Percentiles rank a stretch among this genome's conserved stretches.
Conservation (phyloP, 345 rosid species). For the Populus simonii region DNA sequence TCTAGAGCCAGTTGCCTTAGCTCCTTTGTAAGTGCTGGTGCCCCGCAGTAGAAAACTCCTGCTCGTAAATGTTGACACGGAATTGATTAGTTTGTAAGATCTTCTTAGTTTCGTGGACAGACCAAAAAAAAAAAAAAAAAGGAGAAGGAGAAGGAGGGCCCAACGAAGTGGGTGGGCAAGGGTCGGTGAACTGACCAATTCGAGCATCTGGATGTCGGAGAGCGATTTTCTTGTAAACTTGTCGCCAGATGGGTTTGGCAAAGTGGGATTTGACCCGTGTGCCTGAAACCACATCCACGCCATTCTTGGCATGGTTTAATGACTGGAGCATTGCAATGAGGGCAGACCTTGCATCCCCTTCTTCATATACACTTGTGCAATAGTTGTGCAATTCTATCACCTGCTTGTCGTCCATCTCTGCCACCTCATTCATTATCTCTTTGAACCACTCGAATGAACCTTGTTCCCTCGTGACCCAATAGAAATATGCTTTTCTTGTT, state of each 20-base stretch:
- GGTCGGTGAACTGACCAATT: slow-evolving; percentile 51
- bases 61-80: slow-evolving; percentile 16
- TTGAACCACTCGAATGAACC: slow-evolving; percentile 97
- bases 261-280: slow-evolving; percentile 84
- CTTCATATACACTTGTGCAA: slow-evolving; percentile 91
- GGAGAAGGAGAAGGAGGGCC: background rate
- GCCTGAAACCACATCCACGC: slow-evolving; percentile 83
- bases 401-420: slow-evolving; percentile 64
- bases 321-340: slow-evolving; percentile 87
- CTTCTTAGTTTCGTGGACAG: background rate
- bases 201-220: slow-evolving; percentile 52
- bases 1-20: slow-evolving; percentile 60
- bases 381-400: slow-evolving; percentile 81
- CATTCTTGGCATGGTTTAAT: slow-evolving; percentile 75
- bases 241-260: slow-evolving; percentile 88
- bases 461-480: slow-evolving; percentile 90
- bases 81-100: background rate
- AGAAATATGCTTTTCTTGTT: slow-evolving; percentile 78
- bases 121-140: too few species aligned
- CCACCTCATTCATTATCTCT: slow-evolving; percentile 88
- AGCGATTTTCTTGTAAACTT: slow-evolving; percentile 72
- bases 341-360: slow-evolving; percentile 89
- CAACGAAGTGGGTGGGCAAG: background rate
- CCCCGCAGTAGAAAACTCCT: slow-evolving; percentile 96
- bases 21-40: slow-evolving; percentile 64